Evolutionary conservation across 768 basidiomycete species (phyloP).

Genomic region (Sutorius australiensis): DNA sequence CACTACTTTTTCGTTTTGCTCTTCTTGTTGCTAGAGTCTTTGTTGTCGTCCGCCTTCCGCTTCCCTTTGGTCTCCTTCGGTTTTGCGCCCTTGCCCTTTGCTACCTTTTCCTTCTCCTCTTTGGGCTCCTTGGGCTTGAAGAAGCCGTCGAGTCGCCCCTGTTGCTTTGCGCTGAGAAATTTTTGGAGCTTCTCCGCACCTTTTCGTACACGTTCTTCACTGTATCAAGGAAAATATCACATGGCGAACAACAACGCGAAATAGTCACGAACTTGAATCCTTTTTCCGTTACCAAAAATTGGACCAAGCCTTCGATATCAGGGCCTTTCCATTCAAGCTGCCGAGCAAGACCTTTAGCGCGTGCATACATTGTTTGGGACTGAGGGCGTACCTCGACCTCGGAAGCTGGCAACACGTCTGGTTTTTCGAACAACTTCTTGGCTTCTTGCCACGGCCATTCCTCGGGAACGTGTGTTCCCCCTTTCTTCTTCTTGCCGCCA

Average conservation of each 20-base stretch:
- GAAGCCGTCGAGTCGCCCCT: slow-evolving; percentile 94
- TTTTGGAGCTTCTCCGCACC: slow-evolving; percentile 92
- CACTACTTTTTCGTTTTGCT: slow-evolving; percentile 39
- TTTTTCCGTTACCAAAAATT: slow-evolving; percentile 92
- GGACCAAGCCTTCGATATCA: slow-evolving; percentile 87
- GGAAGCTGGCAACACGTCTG: slow-evolving; percentile 84
- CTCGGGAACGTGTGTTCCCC: slow-evolving; percentile 77
- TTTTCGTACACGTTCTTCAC: slow-evolving; percentile 94
- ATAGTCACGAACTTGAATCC: slow-evolving; percentile 77
- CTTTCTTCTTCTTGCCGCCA: slow-evolving; percentile 53
- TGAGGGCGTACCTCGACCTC: slow-evolving; percentile 66
- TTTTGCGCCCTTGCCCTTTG: slow-evolving; percentile 29
- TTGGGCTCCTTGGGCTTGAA: slow-evolving; percentile 68
- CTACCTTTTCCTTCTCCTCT: slow-evolving; percentile 43
- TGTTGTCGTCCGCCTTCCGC: slow-evolving; percentile 35
- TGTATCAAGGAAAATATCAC: slow-evolving; percentile 29
- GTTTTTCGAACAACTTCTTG: slow-evolving; percentile 83
- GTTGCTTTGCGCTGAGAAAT: slow-evolving; percentile 85
- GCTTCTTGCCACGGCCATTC: slow-evolving; percentile 98
- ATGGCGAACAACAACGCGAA: background rate
- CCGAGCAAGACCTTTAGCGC: background rate
- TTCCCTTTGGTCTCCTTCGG: slow-evolving; percentile 16
- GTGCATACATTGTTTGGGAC: background rate
- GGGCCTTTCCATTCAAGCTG: slow-evolving; percentile 95
- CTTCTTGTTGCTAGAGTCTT: slow-evolving; percentile 36